A percentile compares a stretch with the other conserved stretches of the same genome.
These are phyloP conservation scores for Galium porrigens DNA, from an alignment of 305 asterid genomes.

Conservation along the genomic window DNA sequence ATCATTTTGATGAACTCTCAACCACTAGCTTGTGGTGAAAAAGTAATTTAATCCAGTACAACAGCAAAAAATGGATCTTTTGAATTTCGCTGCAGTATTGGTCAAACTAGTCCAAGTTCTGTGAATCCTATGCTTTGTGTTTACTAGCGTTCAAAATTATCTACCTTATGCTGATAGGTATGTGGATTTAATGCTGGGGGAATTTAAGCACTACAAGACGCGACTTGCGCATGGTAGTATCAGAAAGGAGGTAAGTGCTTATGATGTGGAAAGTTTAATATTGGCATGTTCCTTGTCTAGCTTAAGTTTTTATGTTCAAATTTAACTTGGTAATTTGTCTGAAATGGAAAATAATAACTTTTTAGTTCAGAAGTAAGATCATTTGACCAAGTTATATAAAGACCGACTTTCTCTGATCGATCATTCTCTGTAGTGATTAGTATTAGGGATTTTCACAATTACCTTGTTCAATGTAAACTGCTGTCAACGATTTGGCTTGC, in stretches of 20 bases:
- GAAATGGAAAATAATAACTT: not conserved
- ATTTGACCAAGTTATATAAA: not conserved
- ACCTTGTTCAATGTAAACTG: not conserved
- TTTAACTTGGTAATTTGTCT: not conserved
- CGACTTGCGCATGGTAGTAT: conserved; percentile 85
- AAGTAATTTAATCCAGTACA: not conserved
- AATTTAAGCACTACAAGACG: conserved; percentile 93
- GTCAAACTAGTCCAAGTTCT: not conserved
- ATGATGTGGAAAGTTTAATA: conserved; percentile 6
- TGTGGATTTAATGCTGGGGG: conserved; percentile 91
- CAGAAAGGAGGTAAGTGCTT: conserved; percentile 57
- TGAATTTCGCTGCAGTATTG: not conserved
- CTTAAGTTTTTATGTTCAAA: not conserved
- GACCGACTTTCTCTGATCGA: not conserved
- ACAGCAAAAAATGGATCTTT: not conserved
- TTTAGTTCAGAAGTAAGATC: not conserved
- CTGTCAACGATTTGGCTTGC: not conserved
- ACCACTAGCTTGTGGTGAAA: not conserved
- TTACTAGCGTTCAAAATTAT: not conserved
- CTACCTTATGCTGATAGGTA: conserved; percentile 27
- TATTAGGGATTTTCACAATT: not conserved
- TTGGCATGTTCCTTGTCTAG: not conserved
- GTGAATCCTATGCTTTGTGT: not conserved
- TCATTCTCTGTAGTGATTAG: not conserved
- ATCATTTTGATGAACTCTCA: not conserved